phyloP scores from a whole-genome alignment of 1,139 yeast genomes.

The Yamadazyma membranifaciens region DNA sequence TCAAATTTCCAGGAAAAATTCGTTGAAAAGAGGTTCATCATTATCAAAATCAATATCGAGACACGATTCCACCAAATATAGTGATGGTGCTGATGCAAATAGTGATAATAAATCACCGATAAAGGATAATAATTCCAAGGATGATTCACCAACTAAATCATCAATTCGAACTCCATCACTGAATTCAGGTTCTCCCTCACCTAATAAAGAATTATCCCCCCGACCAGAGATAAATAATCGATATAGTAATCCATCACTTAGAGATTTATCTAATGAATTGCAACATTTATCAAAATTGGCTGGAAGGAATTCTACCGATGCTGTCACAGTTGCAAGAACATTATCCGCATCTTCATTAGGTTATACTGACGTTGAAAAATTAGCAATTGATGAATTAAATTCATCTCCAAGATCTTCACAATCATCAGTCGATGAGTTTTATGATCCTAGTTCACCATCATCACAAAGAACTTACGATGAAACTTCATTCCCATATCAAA shows the following conservation, averaged over 20 bases:
- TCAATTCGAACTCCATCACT: conserved; percentile 8
- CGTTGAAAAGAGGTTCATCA: conserved; percentile 33
- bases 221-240: conserved; percentile 16
- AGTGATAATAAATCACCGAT: background rate
- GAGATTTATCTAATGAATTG: conserved; percentile 64
- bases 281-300: conserved; percentile 67
- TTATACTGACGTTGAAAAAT: conserved; percentile 50
- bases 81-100: background rate
- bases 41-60: conserved; percentile 22
- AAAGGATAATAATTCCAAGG: background rate
- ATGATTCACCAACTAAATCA: background rate
- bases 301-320: conserved; percentile 72
- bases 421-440: conserved; percentile 10
- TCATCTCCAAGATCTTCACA: conserved; percentile 16
- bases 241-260: conserved; percentile 55
- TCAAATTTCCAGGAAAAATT: conserved; percentile 26
- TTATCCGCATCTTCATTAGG: conserved; percentile 61
- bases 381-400: conserved; percentile 42
- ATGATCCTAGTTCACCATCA: conserved; percentile 18
- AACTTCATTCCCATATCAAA: conserved; percentile 12
- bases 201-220: conserved; percentile 10
- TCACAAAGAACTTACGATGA: conserved; percentile 16
- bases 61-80: conserved; percentile 11
- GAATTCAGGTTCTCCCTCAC: conserved; percentile 8
- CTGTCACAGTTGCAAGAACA: conserved; percentile 72